Conservation (phyloP, 129 eudicot genomes). For the Saussurea involucrata region DNA sequence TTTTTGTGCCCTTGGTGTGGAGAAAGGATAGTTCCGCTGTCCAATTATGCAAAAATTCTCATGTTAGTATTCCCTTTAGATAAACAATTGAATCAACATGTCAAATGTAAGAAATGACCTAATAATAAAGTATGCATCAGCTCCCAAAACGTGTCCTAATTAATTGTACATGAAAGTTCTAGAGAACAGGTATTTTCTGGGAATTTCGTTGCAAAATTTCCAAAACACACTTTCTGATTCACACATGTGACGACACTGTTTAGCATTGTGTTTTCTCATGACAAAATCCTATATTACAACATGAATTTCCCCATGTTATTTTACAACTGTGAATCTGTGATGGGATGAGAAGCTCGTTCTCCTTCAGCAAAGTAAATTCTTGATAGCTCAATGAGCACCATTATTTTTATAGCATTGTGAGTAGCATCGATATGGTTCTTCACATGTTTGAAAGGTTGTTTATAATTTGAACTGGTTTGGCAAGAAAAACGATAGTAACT, state of each 20-base stretch:
- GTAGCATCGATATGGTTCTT: no score
- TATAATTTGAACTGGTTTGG: no score
- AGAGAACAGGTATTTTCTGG: background rate
- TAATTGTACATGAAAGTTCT: background rate
- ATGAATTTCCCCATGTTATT: background rate
- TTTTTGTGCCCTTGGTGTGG: constrained; percentile 40
- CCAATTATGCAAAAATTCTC: constrained; percentile 10
- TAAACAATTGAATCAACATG: background rate
- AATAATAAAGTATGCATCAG: background rate
- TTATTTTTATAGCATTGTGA: no score
- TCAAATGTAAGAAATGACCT: background rate
- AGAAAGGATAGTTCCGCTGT: constrained; percentile 45
- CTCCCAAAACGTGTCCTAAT: constrained; percentile 3
- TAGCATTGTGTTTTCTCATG: no score
- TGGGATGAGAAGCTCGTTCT: background rate
- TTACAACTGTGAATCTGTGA: constrained; percentile 4
- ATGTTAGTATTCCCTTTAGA: constrained; percentile 21
- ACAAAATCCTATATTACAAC: background rate
- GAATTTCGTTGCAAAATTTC: background rate
- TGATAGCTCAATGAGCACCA: no score
- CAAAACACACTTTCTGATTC: background rate
- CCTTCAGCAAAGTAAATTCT: no score
- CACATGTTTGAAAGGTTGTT: no score
- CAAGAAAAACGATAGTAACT: background rate
- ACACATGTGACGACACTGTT: no score